Base-by-base conservation (phyloP, 192 early-diverging fungal genomes). In the Pilobolus umbonatus region DNA sequence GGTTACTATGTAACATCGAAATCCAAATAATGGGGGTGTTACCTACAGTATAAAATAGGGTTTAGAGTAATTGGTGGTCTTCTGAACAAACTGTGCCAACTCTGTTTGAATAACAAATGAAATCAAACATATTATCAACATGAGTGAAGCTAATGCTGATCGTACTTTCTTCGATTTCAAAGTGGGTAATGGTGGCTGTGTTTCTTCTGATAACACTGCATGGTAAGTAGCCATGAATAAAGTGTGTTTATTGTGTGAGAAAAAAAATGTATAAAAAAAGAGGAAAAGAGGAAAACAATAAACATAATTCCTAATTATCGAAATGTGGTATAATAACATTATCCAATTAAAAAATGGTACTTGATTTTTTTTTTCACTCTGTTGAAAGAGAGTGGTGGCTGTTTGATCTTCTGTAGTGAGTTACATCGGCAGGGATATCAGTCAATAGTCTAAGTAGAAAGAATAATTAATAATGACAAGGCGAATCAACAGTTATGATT, bases 41-140 rank as follows among this genome's bases (percentile, higher is more conserved):
- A 77, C 73, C 54, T 78, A 81, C 57, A 85, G 57, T 36, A 85
- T 74, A 57, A 85, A 79, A 60, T 81, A 82, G n/a, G 83, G 83
- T 57, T 85, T 85, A 4, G 71, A 67, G 25, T 72, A 85, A 12
- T 76, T 68, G 42, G 72, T 75, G 1, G 68, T 72, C 35, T 67
- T 74, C 43, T 85, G 81, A 8, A 85, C 80, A 51, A 75, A 75
- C 56, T 83, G 82, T 30, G 78, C 79, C 17, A 85, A 61, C 36
- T 82, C 79, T 69, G 78, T 77, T 38, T 80, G 78, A 15, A 77
- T 21, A 14, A 77, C 75, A 73, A 80, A 80, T 9, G 73, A 64
- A 17, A 72, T 34, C 44, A 80, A 71, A 49, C 78, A 80, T 29
- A 80, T 51, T 9, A 55, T 58, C 5, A 80, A 50, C 56, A 80